These are phyloP conservation scores for Rugosomyces carneus DNA, from an alignment of 1,284 basidiomycete genomes.

Conservation along the genomic window DNA sequence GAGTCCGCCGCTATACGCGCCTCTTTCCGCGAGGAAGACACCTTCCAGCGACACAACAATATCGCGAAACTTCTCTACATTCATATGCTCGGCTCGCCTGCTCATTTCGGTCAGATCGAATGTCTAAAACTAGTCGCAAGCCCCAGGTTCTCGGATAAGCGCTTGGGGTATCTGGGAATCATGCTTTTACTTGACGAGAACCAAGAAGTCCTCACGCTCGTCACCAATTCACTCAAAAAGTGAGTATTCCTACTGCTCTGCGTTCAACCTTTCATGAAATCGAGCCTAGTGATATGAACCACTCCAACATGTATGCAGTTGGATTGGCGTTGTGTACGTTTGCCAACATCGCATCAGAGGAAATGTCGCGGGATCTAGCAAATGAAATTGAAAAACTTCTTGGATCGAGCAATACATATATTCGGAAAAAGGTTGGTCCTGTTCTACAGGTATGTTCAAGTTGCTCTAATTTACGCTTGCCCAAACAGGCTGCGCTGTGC, in stretches of 20 bases:
- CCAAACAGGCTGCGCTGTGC: constrained; percentile 82
- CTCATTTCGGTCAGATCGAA: constrained; percentile 99
- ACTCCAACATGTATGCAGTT: constrained; percentile 98
- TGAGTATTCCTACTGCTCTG: constrained; percentile 35
- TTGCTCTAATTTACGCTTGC: background rate
- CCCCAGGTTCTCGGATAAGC: constrained; percentile 94
- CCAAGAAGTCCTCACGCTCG: constrained; percentile 94
- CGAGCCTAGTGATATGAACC: constrained; percentile 89
- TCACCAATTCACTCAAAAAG: constrained; percentile 99
- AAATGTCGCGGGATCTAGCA: constrained; percentile 95
- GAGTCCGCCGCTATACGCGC: constrained; percentile 97
- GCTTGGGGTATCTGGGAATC: constrained; percentile 95
- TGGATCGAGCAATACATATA: constrained; percentile 97
- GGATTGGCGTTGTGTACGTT: constrained; percentile 97
- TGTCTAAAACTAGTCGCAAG: constrained; percentile 99
- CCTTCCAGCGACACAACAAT: constrained; percentile 91
- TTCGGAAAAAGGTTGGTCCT: constrained; percentile 85
- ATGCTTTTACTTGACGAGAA: constrained; percentile 98
- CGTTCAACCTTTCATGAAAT: constrained; percentile 6
- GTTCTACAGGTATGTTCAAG: background rate
- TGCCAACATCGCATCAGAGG: constrained; percentile 98
- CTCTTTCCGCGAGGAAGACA: constrained; percentile 96
- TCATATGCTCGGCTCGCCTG: constrained; percentile 99
- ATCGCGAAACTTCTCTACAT: constrained; percentile 99
- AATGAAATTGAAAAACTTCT: constrained; percentile 98